These are phyloP conservation scores for Chimonanthus salicifolius DNA, from an alignment of 164 flowering plant genomes.

Conservation along the genomic window DNA sequence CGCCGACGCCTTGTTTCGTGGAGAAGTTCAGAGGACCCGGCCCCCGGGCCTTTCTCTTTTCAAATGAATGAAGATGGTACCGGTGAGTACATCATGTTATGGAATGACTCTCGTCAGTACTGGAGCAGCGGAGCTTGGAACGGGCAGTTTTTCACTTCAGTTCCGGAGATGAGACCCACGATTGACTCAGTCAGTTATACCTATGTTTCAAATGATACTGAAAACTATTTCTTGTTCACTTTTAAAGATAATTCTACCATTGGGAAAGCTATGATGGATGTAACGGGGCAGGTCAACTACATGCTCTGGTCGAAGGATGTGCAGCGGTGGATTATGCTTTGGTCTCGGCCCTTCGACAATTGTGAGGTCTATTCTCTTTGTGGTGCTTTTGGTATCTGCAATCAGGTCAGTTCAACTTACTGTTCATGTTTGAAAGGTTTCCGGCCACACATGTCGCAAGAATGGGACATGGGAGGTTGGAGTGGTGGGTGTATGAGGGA, in stretches of 20 bases:
- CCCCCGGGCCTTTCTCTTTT: slow-evolving; percentile 46
- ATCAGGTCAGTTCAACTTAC: slow-evolving; percentile 4
- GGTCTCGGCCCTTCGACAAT: slow-evolving; percentile 16
- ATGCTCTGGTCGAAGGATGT: slow-evolving; percentile 14
- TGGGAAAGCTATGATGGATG: slow-evolving; percentile 29
- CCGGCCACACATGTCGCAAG: slow-evolving; percentile 12
- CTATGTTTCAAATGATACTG: slow-evolving; percentile 20
- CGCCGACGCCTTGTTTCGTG: slow-evolving; percentile 42
- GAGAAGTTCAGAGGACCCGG: slow-evolving; percentile 57
- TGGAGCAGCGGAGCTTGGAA: too few species aligned
- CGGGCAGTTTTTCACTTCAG: too few species aligned
- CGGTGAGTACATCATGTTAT: slow-evolving; percentile 9
- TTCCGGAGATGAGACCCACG: too few species aligned
- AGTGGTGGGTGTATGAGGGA: slow-evolving; percentile 19
- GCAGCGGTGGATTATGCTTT: background rate
- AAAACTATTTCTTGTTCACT: slow-evolving; percentile 30
- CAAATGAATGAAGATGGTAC: slow-evolving; percentile 34
- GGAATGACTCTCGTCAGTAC: background rate
- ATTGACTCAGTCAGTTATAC: background rate
- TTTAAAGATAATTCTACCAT: slow-evolving; percentile 9
- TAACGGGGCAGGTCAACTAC: slow-evolving; percentile 10
- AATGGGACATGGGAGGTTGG: slow-evolving; percentile 16
- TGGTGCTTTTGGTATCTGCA: slow-evolving; percentile 29
- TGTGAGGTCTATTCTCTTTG: slow-evolving; percentile 26
- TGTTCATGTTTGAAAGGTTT: slow-evolving; percentile 27